A percentile compares a stretch with the other conserved stretches of the same genome.
phyloP scores from a whole-genome alignment of 2,329 filamentous ascomycete species.

The Pseudocercospora fijiensis region DNA sequence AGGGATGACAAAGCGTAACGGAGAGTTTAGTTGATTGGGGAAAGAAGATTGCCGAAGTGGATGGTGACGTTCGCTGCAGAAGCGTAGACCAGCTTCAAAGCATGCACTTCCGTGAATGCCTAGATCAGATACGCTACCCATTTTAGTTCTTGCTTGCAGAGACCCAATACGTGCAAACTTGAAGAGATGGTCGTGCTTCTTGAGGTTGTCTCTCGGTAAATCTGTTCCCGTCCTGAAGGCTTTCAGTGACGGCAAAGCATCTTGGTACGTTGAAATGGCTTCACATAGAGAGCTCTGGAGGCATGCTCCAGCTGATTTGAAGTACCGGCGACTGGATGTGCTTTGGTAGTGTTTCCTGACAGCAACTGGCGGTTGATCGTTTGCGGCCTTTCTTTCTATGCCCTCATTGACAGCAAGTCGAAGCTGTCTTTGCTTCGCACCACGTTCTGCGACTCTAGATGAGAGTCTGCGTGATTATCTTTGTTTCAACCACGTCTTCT shows the following conservation, averaged over 20 bases:
- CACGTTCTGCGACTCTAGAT: background rate
- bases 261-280: background rate
- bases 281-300: background rate
- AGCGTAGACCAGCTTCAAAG: background rate
- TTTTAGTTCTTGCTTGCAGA: background rate
- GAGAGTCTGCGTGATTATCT: background rate
- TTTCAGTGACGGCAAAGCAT: background rate
- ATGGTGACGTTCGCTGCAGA: background rate
- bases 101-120: background rate
- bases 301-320: background rate
- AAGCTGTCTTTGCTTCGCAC: background rate
- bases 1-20: constrained; percentile 15
- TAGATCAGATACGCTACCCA: background rate
- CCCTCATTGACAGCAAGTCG: background rate
- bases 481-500: background rate
- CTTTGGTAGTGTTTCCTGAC: background rate
- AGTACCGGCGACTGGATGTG: background rate
- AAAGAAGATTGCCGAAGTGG: background rate
- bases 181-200: background rate
- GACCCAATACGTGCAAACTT: background rate
- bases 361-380: background rate
- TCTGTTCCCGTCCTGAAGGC: background rate
- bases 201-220: background rate
- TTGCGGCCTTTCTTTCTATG: background rate
- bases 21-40: background rate